These are phyloP conservation scores for Fusarium neocosmosporiellum DNA, from an alignment of 2,329 filamentous ascomycete species.

Conservation along the genomic window DNA sequence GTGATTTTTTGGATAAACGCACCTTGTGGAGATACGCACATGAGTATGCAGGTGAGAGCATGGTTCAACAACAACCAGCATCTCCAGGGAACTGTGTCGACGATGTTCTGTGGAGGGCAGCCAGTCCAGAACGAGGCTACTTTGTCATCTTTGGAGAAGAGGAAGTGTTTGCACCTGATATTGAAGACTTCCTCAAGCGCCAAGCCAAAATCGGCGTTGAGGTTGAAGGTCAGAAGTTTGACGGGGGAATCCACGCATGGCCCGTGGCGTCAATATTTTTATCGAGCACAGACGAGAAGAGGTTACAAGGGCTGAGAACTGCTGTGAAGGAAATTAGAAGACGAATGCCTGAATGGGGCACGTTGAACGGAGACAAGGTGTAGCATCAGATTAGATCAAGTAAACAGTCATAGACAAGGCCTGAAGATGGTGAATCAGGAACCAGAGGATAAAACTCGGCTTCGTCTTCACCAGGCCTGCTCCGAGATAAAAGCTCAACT, in stretches of 20 bases:
- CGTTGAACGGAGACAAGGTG: constrained; percentile 24
- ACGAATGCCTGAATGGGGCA: constrained; percentile 37
- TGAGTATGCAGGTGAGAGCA: constrained; percentile 68
- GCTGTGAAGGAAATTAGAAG: constrained; percentile 53
- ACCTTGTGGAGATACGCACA: constrained; percentile 76
- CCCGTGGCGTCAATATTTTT: constrained; percentile 76
- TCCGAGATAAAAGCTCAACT: constrained; percentile 52
- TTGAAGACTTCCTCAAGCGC: constrained; percentile 67
- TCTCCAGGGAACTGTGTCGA: constrained; percentile 80
- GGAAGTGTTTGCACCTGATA: constrained; percentile 81
- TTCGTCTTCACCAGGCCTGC: constrained; percentile 56
- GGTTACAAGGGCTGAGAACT: constrained; percentile 63
- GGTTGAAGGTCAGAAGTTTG: constrained; percentile 69
- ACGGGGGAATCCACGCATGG: constrained; percentile 83
- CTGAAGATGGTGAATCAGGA: constrained; percentile 45
- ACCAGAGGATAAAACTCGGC: constrained; percentile 63
- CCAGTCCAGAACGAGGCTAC: constrained; percentile 74
- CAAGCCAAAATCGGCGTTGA: constrained; percentile 65
- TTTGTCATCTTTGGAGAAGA: constrained; percentile 79
- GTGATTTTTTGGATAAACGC: constrained; percentile 78
- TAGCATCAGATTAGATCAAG: constrained; percentile 75
- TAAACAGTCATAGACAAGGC: constrained; percentile 55
- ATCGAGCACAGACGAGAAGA: constrained; percentile 58
- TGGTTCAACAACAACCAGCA: constrained; percentile 50
- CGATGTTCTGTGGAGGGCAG: constrained; percentile 71